Base-by-base conservation (phyloP, 106 monocot species). In the Dendrobium catenatum region DNA sequence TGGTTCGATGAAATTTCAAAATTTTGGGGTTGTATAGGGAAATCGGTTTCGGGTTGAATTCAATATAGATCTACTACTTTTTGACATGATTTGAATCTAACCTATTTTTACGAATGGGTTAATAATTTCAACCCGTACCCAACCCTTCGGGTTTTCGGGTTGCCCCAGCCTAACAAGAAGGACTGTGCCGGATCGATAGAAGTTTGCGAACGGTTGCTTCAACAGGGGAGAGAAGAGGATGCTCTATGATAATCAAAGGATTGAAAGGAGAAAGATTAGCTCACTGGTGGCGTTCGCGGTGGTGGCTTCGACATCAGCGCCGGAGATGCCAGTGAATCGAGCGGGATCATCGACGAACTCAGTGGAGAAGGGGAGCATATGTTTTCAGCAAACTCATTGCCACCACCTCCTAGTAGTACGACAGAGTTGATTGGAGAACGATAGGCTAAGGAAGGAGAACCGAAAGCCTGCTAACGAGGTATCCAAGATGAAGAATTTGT, bases 121-220 rank as follows among this genome's bases (percentile, higher is more conserved):
- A 31, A 1, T 31, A 31, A 31, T 31, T 31, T 31, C 31, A 31
- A 31, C 31, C 31, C 31, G 31, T 31, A 31, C 31, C 1, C 31
- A 31, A 31, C 31, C 31, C 31, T 31, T 31, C 31, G 1, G 31
- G 31, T 31, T 31, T 31, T 31, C 1, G 31, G 31, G 31, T 31
- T 31, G 31, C 31, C 31, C 31, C 31, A 31, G 1, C 31, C 31
- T 31, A 31, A 31, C 31, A 31, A 82, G 92, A 64, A 95, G 93
- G 84, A 86, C 91, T 61, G 90, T 91, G 40, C 89, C 92, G 9
- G 95, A 95, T 85, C 87, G 92, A 43, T 95, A 92, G 95, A 92
- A 95, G 66, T 95, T 95, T 70, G 87, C 88, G 26, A 95, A 95
- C 83, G 95, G 93, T 31, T 95, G 86, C 76, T 95, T 95, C 86